Base-by-base conservation (phyloP, 2,329 filamentous ascomycete species). In the Alternaria angustiovoidea region DNA sequence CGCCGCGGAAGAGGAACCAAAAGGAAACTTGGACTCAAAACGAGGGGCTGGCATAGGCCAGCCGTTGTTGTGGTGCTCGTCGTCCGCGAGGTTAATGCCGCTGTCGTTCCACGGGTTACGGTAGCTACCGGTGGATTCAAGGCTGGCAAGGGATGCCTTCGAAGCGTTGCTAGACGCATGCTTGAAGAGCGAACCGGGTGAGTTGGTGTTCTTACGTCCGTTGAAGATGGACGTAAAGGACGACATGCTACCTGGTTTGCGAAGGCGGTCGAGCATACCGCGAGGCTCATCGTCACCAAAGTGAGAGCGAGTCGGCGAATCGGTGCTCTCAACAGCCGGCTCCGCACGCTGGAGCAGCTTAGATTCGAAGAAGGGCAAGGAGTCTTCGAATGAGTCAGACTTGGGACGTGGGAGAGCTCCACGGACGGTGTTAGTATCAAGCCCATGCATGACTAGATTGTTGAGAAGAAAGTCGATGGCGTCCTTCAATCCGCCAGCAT, bases 91-190 rank as follows among this genome's bases (percentile, higher is more conserved):
- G 78, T 97, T 97, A 76, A 97, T 93, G 72, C 94, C 94, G 75
- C 93, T 96, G 79, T 98, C 94, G 78, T 97, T 97, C 94, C 94
- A 98, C 63, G 94, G 94, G 81, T 97, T 97, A 80, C 94, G 91
- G 79, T 97, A 96, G 82, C 93, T 97, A 76, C 94, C 91, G 36
- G 93, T 93, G 49, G 94, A 97, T 81, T 98, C 94, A 79, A 97
- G 94, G 64, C 93, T 97, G 70, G 96, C 94, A 69, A 98, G 88
- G 34, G 94, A 97, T 49, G 94, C 95, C 82, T 96, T 97, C 67
- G 94, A 97, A 62, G 94, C 94, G 69, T 91, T 90, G 82, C 94
- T 96, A 61, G 94, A 97, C 34, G 82, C 82, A 67, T 85, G 82
- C 82, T 96, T 97, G 86, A 97, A 97, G 77, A 98, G 90, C 41